Base-by-base conservation (phyloP, 805 yeast species). In the Yamadazyma sp. region DNA sequence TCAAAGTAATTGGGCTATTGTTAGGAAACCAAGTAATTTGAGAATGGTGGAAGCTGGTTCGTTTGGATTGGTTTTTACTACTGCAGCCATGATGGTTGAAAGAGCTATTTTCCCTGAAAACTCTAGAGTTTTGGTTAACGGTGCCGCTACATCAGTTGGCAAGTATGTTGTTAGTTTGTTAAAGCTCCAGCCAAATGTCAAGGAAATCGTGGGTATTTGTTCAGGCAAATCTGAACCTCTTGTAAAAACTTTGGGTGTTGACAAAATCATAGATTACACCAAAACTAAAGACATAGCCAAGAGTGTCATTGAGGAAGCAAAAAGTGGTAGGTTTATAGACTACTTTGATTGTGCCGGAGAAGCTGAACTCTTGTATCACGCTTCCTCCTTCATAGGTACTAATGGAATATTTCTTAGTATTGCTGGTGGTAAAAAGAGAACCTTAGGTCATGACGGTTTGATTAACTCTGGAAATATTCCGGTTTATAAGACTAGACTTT, bases 61-160 rank as follows among this genome's bases (percentile, higher is more conserved):
- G 1, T 73, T 75, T 60, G 84, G 87, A 0, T 59, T 82, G 46
- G 81, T 77, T 0, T 77, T 73, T 46, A 77, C 78, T 13, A 82
- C 95, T 3, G 90, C 91, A 0, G 69, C 52, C 46, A 54, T 64
- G 33, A 52, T 69, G 34, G 54, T 73, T 20, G 52, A 54, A 6
- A 35, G 50, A 18, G 53, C 54, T 3, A 64, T 59, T 22, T 59
- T 75, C 14, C 64, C 62, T 5, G 32, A 32, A 25, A 64, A 65
- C 8, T 64, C 77, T 4, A 73, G 69, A 41, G 75, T 83, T 3
- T 64, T 84, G 32, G 70, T 86, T 14, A 62, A 84, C 32, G 95
- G 95, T 25, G 91, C 84, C 17, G 80, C 84, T 6, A 79, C 95
- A 1, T 61, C 81, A 10, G 89, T 83, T 11, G 89, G 90, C 15